Conservation (phyloP, 495 filamentous ascomycete species). For the Parathielavia appendiculata region DNA sequence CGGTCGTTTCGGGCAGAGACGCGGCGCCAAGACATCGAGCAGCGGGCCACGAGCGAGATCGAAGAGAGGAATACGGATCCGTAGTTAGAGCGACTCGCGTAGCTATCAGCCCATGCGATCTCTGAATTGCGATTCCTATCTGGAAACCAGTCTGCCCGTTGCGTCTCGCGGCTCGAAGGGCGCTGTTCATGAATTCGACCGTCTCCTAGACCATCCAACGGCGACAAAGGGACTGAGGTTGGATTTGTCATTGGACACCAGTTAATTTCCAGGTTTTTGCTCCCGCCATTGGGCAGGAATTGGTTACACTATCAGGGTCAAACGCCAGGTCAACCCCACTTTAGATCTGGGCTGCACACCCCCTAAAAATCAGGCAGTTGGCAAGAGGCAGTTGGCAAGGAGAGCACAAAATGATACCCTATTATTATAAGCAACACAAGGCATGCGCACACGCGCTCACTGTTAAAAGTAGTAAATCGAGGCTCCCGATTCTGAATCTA, state of each 20-base stretch:
- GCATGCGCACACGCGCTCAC: no score
- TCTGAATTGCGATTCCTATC: constrained; percentile 7
- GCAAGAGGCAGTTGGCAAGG: no score
- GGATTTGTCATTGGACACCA: constrained; percentile 34
- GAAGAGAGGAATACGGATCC: not conserved
- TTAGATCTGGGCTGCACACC: no score
- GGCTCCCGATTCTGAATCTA: no score
- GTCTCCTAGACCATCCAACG: constrained; percentile 30
- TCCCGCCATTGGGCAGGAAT: constrained; percentile 42
- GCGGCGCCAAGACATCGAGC: not conserved
- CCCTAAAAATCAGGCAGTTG: no score
- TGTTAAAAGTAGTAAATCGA: no score
- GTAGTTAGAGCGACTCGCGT: not conserved
- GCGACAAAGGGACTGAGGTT: constrained; percentile 21
- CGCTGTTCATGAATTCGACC: not conserved
- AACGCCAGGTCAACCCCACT: no score
- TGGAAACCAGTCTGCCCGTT: not conserved
- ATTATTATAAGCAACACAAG: no score
- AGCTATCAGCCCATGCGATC: constrained; percentile 15
- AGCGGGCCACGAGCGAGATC: not conserved
- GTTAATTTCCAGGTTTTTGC: constrained; percentile 36
- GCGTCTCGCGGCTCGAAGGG: not conserved
- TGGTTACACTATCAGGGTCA: constrained; percentile 28
- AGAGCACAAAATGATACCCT: no score
- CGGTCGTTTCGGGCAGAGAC: no score